phyloP scores from a whole-genome alignment of 805 yeast species.

The Brettanomyces anomalus region DNA sequence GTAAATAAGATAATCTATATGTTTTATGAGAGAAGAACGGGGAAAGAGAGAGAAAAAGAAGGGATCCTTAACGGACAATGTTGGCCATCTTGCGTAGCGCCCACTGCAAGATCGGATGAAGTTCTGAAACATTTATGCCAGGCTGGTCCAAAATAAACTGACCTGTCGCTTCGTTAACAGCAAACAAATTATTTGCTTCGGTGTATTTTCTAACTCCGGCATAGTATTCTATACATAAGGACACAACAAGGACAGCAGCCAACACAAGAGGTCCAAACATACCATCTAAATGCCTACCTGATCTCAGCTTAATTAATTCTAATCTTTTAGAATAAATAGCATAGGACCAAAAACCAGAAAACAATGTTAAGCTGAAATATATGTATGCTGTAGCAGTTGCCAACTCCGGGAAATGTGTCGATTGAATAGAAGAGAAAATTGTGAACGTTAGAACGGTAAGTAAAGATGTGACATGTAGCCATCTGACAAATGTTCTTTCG shows the following conservation, averaged over 20 bases:
- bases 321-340: constrained; percentile 63
- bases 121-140: constrained; percentile 11
- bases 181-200: constrained; percentile 1
- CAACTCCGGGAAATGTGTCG: constrained; percentile 52
- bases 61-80: constrained; percentile 7
- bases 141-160: background rate
- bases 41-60: too few relatives aligned
- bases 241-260: constrained; percentile 56
- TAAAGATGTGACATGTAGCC: constrained; percentile 86
- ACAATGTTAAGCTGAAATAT: constrained; percentile 73
- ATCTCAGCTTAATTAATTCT: constrained; percentile 65
- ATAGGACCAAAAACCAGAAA: constrained; percentile 88
- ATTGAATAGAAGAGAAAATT: constrained; percentile 64
- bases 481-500: constrained; percentile 92
- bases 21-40: too few relatives aligned
- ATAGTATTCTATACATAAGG: constrained; percentile 63
- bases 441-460: constrained; percentile 76
- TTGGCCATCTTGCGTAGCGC: constrained; percentile 17
- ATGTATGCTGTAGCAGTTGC: constrained; percentile 69
- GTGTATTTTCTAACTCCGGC: constrained; percentile 42
- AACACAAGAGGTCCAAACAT: constrained; percentile 82
- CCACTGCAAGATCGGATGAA: constrained; percentile 21
- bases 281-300: constrained; percentile 82
- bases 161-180: background rate
- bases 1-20: too few relatives aligned